These are phyloP conservation scores for Xylona heveae DNA, from an alignment of 495 filamentous ascomycete genomes.

Conservation along the genomic window DNA sequence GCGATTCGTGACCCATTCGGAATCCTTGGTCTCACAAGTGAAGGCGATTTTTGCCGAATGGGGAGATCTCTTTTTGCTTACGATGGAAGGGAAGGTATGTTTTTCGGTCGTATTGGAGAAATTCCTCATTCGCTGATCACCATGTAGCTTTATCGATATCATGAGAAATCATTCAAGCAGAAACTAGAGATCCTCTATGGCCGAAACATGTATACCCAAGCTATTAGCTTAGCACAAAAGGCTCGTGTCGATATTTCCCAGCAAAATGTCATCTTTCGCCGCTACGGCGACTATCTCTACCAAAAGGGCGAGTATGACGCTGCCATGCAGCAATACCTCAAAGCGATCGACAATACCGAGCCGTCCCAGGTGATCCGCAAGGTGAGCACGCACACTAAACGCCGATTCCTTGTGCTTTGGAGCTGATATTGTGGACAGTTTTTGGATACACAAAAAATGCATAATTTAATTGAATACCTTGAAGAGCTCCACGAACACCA, in stretches of 20 bases:
- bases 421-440: constrained; percentile 26
- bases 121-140: background rate
- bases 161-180: constrained; percentile 77
- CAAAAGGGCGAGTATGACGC: constrained; percentile 87
- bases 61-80: constrained; percentile 77
- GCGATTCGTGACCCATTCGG: constrained; percentile 77
- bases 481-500: constrained; percentile 92
- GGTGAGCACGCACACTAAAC: constrained; percentile 22
- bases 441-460: constrained; percentile 86
- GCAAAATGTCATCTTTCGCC: constrained; percentile 79
- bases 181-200: constrained; percentile 88
- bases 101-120: background rate
- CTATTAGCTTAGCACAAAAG: constrained; percentile 86
- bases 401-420: background rate
- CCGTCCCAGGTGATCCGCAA: constrained; percentile 89
- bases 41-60: constrained; percentile 67
- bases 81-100: constrained; percentile 69
- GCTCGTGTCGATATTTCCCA: constrained; percentile 52
- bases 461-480: constrained; percentile 92
- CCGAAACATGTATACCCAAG: constrained; percentile 74
- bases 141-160: constrained; percentile 62
- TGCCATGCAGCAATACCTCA: constrained; percentile 95
- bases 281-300: constrained; percentile 90
- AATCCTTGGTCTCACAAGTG: constrained; percentile 58
- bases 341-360: constrained; percentile 86